phyloP scores from a whole-genome alignment of 139 green algal genomes.

The Spirogloea muscicola region DNA sequence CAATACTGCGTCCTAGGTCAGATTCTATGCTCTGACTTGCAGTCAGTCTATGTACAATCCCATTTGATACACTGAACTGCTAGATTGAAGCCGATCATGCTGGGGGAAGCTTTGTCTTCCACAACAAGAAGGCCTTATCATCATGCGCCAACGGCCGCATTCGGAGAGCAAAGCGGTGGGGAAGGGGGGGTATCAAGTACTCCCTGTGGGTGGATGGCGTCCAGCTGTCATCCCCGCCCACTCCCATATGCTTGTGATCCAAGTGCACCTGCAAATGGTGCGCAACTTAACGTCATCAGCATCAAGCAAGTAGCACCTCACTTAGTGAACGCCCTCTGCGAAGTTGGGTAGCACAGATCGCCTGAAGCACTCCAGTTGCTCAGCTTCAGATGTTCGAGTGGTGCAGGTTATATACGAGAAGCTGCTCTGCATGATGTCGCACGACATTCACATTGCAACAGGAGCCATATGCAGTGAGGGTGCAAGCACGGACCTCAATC shows the following conservation, averaged over 20 bases:
- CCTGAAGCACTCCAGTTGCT: too few relatives aligned
- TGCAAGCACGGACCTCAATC: constrained; percentile 26
- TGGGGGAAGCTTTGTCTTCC: too few relatives aligned
- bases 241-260: constrained; percentile 83
- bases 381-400: too few relatives aligned
- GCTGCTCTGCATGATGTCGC: neutral
- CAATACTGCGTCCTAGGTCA: too few relatives aligned
- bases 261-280: constrained; percentile 68
- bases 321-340: too few relatives aligned
- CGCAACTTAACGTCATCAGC: neutral
- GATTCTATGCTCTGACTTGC: too few relatives aligned
- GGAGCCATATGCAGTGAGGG: neutral
- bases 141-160: too few relatives aligned
- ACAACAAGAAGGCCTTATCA: too few relatives aligned
- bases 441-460: neutral
- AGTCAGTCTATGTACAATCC: too few relatives aligned
- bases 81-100: too few relatives aligned
- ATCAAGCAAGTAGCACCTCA: neutral
- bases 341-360: too few relatives aligned
- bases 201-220: constrained; percentile 62
- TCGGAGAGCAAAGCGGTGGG: constrained; percentile 49
- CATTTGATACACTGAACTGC: too few relatives aligned
- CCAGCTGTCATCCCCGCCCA: constrained; percentile 94
- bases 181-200: constrained; percentile 59
- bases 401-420: neutral